Conservation (phyloP, 768 basidiomycete species). For the Xerocomellus amylosporus region DNA sequence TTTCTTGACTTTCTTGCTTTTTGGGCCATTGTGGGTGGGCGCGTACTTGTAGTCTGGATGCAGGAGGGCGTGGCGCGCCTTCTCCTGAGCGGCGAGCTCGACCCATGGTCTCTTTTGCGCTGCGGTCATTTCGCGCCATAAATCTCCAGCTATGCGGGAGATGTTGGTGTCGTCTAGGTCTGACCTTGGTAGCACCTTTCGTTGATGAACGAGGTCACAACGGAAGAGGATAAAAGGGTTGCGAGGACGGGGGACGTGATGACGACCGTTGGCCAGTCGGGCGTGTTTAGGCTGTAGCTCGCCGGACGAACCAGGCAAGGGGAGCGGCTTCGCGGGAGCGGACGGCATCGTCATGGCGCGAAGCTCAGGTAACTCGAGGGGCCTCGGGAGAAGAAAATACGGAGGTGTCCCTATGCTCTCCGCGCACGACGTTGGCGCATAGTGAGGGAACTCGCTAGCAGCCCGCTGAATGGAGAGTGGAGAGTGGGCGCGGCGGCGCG, state of each 20-base stretch:
- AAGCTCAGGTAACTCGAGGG: constrained; percentile 4
- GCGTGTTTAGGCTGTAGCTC: constrained; percentile 13
- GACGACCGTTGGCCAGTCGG: constrained; percentile 17
- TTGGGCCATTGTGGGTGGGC: constrained; percentile 26
- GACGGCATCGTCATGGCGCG: not conserved
- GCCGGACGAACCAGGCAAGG: constrained; percentile 26
- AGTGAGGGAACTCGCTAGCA: constrained; percentile 9
- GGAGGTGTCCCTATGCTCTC: constrained; percentile 13
- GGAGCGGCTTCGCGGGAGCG: constrained; percentile 18
- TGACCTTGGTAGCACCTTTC: constrained; percentile 50
- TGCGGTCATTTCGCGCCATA: constrained; percentile 59
- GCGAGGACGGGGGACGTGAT: constrained; percentile 67
- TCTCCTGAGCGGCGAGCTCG: constrained; percentile 48
- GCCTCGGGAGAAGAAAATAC: constrained; percentile 5
- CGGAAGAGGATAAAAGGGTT: constrained; percentile 83
- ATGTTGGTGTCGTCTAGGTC: constrained; percentile 70
- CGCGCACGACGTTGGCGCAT: not conserved
- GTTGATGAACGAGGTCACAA: constrained; percentile 65
- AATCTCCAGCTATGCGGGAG: constrained; percentile 59
- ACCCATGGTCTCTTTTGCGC: constrained; percentile 50
- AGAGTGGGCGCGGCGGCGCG: constrained; percentile 17
- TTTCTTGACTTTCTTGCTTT: constrained; percentile 20
- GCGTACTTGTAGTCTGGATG: constrained; percentile 47
- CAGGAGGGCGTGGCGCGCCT: constrained; percentile 37
- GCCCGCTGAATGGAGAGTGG: constrained; percentile 4